Evolutionary conservation across 2,329 filamentous ascomycete genomes (phyloP), one percentile per base, ranked within the genome.

Genomic region (Sclerotinia trifoliorum): DNA sequence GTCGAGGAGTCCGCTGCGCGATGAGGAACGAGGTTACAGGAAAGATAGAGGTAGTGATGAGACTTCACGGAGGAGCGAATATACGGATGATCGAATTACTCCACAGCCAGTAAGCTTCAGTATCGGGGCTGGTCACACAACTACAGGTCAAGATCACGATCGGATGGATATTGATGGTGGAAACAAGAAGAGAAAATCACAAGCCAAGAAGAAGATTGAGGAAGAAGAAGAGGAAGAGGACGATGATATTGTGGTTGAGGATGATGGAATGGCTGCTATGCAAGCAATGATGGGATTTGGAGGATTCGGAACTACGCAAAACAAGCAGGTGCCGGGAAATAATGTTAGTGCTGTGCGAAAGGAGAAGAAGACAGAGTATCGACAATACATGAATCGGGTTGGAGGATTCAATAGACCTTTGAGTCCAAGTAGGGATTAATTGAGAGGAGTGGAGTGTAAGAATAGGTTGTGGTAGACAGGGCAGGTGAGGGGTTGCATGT

Each of bases 341-440:
- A 88, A 93, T 77, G 87, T 90, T 54, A 94, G 91, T 67, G 92
- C 84, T 0, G 88, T 97, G 65, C 84, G 90, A 73, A 97, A 95
- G 83, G 93, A 95, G 81, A 97, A 97, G 87, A 94, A 93, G 86
- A 91, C 90, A 19, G 87, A 96, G 82, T 98, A 97, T 77, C 86
- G 95, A 74, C 95, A 99, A 85, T 99, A 99, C 80, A 99, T 99
- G 88, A 95, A 95, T 77, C 86, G 91, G 68, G 83, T 88, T 64
- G 91, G 91, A 67, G 91, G 91, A 7, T 95, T 95, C 82, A 95
- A 94, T 78, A 81, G 91, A 74, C 91, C 91, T 57, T 80, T 94
- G 65, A 91, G 89, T 78, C 88, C 87, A 26, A 78, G 78, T 26
- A 74, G 75, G 55, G 73, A 78, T 58, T 69, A 57, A 35, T 29